Conservation (phyloP, 257 asterid species). For the Euphrasia confusa region DNA sequence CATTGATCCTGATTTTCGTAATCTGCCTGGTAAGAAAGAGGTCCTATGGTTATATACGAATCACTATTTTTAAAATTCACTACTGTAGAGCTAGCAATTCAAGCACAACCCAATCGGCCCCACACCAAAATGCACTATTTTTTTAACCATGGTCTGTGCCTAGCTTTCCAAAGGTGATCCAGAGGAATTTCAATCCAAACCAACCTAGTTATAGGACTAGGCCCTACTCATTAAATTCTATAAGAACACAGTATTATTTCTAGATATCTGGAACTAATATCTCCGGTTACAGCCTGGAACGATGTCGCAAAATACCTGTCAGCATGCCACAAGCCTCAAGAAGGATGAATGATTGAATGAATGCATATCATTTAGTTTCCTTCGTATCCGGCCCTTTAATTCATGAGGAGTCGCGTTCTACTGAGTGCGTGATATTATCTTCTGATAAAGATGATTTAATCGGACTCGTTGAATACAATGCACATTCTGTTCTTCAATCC, state of each 20-base stretch:
- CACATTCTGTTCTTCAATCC: neutral
- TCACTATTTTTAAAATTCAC: too few relatives aligned
- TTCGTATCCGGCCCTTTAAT: neutral
- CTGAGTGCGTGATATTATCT: neutral
- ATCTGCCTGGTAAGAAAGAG: constrained; percentile 57
- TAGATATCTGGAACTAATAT: constrained; percentile 6
- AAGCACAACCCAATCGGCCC: too few relatives aligned
- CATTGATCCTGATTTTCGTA: constrained; percentile 84
- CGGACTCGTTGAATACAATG: neutral
- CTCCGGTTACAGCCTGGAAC: constrained; percentile 62
- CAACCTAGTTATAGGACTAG: too few relatives aligned
- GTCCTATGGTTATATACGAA: neutral
- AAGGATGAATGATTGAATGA: constrained; percentile 34
- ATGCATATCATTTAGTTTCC: neutral
- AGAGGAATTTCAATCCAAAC: too few relatives aligned
- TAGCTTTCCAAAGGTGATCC: too few relatives aligned
- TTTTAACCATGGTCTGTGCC: too few relatives aligned
- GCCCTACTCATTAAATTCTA: too few relatives aligned
- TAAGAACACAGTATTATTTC: neutral
- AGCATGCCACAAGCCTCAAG: constrained; percentile 59
- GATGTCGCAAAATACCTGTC: constrained; percentile 62
- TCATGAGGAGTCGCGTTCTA: neutral
- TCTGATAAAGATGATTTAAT: neutral
- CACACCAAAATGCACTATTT: too few relatives aligned
- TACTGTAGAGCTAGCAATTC: too few relatives aligned